Conservation (phyloP, 805 yeast genomes). For the Zygoascus flipseniorum region DNA sequence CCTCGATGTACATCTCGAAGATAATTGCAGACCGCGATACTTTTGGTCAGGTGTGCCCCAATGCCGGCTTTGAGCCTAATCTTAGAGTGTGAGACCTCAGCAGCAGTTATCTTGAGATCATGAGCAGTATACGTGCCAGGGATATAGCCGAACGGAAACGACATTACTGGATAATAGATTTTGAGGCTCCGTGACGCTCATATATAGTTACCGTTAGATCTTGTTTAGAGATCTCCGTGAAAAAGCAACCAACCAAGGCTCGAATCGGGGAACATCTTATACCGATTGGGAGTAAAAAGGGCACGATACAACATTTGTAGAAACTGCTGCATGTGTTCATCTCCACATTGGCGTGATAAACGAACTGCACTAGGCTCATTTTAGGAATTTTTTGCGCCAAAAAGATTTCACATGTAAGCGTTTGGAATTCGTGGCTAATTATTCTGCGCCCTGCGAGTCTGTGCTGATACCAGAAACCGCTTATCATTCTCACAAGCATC, state of each 20-base stretch:
- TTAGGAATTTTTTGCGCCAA: no score
- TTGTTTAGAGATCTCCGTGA: no score
- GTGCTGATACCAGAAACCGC: no score
- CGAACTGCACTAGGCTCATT: no score
- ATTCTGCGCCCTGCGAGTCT: no score
- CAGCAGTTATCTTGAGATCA: not conserved
- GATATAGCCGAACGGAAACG: not conserved
- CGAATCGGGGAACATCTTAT: not conserved
- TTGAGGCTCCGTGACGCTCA: no score
- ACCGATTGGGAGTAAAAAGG: not conserved
- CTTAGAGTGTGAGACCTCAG: not conserved
- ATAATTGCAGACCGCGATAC: not conserved
- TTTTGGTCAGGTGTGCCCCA: not conserved
- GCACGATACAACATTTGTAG: no score
- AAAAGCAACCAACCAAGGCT: not conserved
- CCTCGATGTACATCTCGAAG: conserved; percentile 1
- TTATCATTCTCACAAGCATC: no score
- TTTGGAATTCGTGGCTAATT: no score
- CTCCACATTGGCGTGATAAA: no score
- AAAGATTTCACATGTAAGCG: not conserved
- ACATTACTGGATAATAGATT: not conserved
- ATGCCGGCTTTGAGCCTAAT: not conserved
- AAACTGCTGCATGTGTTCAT: no score
- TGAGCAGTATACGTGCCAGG: not conserved
- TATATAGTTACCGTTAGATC: no score